A percentile compares a stretch with the other conserved stretches of the same genome.
Evolutionary conservation across 2,329 filamentous ascomycete genomes (phyloP).

Genomic region (Aspergillus fructus): DNA sequence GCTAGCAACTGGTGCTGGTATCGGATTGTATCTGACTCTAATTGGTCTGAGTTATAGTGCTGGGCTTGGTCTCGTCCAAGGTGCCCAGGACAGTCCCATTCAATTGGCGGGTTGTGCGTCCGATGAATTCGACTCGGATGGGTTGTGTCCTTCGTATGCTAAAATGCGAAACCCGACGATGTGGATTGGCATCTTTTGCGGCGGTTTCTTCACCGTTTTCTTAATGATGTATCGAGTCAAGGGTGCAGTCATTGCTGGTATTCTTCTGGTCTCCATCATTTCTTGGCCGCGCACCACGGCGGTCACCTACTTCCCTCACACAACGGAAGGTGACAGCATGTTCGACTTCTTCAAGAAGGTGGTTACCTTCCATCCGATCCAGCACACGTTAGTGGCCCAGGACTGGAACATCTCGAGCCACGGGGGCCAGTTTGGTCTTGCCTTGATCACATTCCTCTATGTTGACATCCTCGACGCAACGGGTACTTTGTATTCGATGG

Average conservation of each 20-base stretch:
- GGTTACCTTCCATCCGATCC: constrained; percentile 78
- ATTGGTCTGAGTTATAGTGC: constrained; percentile 72
- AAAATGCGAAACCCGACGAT: constrained; percentile 83
- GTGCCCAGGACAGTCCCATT: constrained; percentile 66
- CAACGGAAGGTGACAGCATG: constrained; percentile 62
- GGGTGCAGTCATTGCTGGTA: constrained; percentile 80
- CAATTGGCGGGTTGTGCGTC: constrained; percentile 72
- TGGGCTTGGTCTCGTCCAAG: constrained; percentile 76
- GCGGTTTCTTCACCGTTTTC: constrained; percentile 74
- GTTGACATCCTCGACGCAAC: constrained; percentile 88
- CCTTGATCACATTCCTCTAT: constrained; percentile 85
- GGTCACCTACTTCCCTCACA: constrained; percentile 81
- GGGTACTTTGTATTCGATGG: constrained; percentile 87
- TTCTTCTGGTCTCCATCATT: constrained; percentile 80
- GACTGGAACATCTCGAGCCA: constrained; percentile 70
- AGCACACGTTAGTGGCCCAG: constrained; percentile 66
- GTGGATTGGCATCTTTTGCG: constrained; percentile 88
- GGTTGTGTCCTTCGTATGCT: constrained; percentile 60
- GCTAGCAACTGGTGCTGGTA: constrained; percentile 80
- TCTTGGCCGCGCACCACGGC: constrained; percentile 78
- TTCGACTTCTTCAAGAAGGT: constrained; percentile 90
- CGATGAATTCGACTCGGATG: constrained; percentile 45
- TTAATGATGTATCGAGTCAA: constrained; percentile 85
- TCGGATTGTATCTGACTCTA: constrained; percentile 72
- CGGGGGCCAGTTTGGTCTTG: constrained; percentile 75